A percentile compares a stretch with the other conserved stretches of the same genome.
Conservation (phyloP, 768 basidiomycete species). For the Sporobolomyces pararoseus region DNA sequence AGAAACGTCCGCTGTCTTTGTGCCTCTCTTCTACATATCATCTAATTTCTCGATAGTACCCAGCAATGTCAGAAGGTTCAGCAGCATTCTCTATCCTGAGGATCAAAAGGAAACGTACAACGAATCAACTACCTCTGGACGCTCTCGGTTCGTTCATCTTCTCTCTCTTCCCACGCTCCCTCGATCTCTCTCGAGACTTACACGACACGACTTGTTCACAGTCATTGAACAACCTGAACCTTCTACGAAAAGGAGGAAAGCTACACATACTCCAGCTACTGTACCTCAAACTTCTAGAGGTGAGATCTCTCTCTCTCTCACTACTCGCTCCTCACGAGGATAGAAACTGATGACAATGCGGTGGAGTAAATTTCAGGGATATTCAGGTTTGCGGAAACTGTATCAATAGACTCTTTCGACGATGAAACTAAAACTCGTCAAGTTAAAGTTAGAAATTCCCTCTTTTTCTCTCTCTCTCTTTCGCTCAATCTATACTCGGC, state of each 20-base stretch:
- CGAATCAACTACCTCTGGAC: conserved; percentile 36
- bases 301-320: not conserved
- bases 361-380: conserved; percentile 12
- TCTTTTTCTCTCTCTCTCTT: too few species aligned
- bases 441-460: conserved; percentile 9
- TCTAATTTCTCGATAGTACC: too few species aligned
- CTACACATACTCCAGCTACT: not conserved
- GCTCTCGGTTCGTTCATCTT: conserved; percentile 34
- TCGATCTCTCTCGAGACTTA: not conserved
- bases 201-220: too few species aligned
- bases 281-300: conserved; percentile 4
- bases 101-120: conserved; percentile 39
- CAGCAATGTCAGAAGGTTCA: too few species aligned
- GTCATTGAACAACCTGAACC: conserved; percentile 38
- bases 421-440: conserved; percentile 25
- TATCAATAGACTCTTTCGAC: conserved; percentile 37
- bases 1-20: too few species aligned
- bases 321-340: not conserved
- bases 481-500: not conserved
- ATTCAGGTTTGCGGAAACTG: conserved; percentile 43
- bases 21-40: too few species aligned
- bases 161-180: not conserved
- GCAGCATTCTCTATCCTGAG: conserved; percentile 35
- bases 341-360: not conserved
- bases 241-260: conserved; percentile 14